A percentile compares a stretch with the other conserved stretches of the same genome.
Conservation (phyloP, 371 early-diverging fungal genomes). For the Catenaria anguillulae region DNA sequence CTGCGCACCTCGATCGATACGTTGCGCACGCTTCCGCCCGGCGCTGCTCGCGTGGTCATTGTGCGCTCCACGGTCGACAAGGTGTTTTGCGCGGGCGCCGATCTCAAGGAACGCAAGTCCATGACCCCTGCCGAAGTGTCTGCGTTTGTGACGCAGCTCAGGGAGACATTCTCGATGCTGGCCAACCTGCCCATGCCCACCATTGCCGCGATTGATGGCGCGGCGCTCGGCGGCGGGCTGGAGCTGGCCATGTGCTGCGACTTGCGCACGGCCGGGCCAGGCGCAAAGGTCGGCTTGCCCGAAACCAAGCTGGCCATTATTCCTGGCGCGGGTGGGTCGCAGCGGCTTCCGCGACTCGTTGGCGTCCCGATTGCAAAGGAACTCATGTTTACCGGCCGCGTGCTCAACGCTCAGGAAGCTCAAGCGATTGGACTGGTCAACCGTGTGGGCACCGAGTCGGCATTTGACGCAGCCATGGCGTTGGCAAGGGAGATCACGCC, state of each 20-base stretch:
- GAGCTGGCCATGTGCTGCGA: conserved; percentile 89
- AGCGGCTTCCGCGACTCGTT: conserved; percentile 72
- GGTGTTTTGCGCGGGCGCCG: conserved; percentile 94
- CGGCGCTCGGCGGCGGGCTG: conserved; percentile 87
- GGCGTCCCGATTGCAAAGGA: conserved; percentile 83
- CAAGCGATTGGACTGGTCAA: conserved; percentile 60
- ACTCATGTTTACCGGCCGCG: conserved; percentile 70
- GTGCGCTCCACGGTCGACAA: conserved; percentile 61
- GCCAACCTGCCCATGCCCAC: conserved; percentile 85
- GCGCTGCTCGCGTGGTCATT: conserved; percentile 78
- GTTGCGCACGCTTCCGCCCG: conserved; percentile 46
- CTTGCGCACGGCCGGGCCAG: conserved; percentile 65
- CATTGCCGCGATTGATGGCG: conserved; percentile 88
- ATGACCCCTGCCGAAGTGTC: conserved; percentile 74
- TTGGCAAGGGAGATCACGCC: conserved; percentile 68
- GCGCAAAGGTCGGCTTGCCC: conserved; percentile 73
- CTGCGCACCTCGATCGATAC: conserved; percentile 50
- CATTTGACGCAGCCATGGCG: conserved; percentile 46
- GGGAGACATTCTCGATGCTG: conserved; percentile 62
- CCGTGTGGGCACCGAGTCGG: conserved; percentile 27
- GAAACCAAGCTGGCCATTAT: conserved; percentile 94
- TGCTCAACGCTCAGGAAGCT: conserved; percentile 48
- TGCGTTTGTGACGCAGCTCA: conserved; percentile 60
- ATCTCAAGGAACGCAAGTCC: conserved; percentile 80
- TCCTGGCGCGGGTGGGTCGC: conserved; percentile 95